phyloP scores from a whole-genome alignment of 345 rosid genomes.

The Lumnitzera littorea region DNA sequence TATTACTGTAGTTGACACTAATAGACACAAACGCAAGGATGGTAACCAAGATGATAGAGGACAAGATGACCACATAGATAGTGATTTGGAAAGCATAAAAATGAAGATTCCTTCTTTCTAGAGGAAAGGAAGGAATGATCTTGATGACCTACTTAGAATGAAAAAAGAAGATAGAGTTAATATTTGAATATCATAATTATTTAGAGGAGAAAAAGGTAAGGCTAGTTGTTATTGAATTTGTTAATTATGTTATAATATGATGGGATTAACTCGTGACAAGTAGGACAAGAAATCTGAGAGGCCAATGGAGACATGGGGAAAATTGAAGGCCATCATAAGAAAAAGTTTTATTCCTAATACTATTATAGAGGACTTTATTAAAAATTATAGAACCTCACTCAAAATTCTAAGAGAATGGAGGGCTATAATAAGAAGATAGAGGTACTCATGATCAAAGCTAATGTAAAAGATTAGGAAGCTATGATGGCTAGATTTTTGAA shows the following conservation, averaged over 20 bases:
- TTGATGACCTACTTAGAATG: neutral
- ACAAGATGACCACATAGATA: no score
- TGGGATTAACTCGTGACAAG: constrained; percentile 1
- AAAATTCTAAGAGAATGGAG: neutral
- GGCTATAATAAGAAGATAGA: constrained; percentile 5
- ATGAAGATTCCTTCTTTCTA: constrained; percentile 5
- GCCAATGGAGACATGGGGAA: neutral
- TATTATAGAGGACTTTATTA: neutral
- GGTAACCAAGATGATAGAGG: no score
- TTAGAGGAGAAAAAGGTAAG: constrained; percentile 1
- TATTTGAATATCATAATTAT: constrained; percentile 3
- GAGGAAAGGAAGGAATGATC: constrained; percentile 6
- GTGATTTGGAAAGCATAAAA: neutral
- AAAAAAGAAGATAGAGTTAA: neutral
- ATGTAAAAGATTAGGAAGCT: no score
- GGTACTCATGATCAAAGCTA: neutral
- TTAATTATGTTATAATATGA: constrained; percentile 5
- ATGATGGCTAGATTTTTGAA: no score
- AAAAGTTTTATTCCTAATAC: neutral
- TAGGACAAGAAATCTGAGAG: neutral
- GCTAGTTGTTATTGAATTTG: neutral
- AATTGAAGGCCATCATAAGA: neutral
- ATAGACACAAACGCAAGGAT: no score
- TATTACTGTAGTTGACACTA: no score
- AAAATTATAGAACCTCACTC: neutral